Evolutionary conservation across 108 stramenopile species (phyloP).

Genomic region (Cyclotella atomus): DNA sequence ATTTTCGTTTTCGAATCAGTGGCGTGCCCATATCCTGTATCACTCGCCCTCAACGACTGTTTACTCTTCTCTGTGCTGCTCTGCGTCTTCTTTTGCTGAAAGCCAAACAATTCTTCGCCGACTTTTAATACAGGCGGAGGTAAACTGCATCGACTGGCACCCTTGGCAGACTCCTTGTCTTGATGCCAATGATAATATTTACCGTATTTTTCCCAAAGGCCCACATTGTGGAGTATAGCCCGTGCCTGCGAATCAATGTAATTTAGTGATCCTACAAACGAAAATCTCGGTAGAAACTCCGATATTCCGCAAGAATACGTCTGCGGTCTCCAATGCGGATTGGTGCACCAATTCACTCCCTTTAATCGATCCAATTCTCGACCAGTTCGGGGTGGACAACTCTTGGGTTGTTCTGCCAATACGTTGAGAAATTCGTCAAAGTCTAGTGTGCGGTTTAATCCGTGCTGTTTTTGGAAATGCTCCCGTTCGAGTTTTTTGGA

Average conservation of each 20-base stretch:
- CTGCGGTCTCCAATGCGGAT: constrained; percentile 63
- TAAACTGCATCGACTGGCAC: not conserved
- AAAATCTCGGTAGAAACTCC: constrained; percentile 45
- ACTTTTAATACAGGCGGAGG: constrained; percentile 2
- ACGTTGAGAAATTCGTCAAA: constrained; percentile 50
- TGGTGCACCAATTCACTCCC: constrained; percentile 42
- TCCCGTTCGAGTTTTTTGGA: constrained; percentile 18
- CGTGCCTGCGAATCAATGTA: constrained; percentile 40
- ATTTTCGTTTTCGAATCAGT: constrained; percentile 17
- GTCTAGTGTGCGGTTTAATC: constrained; percentile 13
- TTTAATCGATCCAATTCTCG: constrained; percentile 11
- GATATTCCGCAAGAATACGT: constrained; percentile 42
- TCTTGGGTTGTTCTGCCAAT: constrained; percentile 9
- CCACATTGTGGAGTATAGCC: constrained; percentile 39
- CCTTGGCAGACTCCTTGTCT: not conserved
- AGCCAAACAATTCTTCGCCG: constrained; percentile 20
- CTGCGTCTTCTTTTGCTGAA: constrained; percentile 12
- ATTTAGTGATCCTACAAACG: constrained; percentile 49
- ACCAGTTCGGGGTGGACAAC: constrained; percentile 2
- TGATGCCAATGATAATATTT: constrained; percentile 25
- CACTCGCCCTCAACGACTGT: not conserved
- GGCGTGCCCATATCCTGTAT: constrained; percentile 30
- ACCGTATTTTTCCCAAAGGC: constrained; percentile 51
- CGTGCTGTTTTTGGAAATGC: constrained; percentile 48
- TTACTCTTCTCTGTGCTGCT: not conserved